Base-by-base conservation (phyloP, 805 yeast genomes). In the Starmerella lactis-condensi region DNA sequence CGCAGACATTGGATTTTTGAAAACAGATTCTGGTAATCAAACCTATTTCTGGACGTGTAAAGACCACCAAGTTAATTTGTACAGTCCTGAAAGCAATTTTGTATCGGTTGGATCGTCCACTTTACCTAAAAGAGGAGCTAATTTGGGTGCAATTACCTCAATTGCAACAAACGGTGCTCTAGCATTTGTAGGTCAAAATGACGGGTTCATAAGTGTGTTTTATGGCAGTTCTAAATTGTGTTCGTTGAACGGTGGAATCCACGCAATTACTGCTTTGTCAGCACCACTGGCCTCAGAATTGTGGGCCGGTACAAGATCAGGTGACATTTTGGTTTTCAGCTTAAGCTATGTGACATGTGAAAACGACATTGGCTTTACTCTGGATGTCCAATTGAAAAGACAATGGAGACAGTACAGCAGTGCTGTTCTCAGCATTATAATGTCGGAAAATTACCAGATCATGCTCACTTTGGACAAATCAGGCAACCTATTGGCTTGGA, bases 111-210 rank as follows among this genome's bases (percentile, higher is more conserved):
- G 30, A 5, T 39, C 43, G 4, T 38, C 35, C 16, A 36, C 33
- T 2, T 41, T 45, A 11, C 33, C 35, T 11, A 20, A 28, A 6
- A 13, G 38, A 12, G 42, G 42, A 4, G 38, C 35, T 4, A 31
- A 30, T 9, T 19, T 41, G 13, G 44, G 44, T 1, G 35, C 34
- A 3, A 17, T 35, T 10, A 36, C 37, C 5, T 39, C 41, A 4
- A n/a, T 31, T 36, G 48, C 39, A 39, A n/a, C 41, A 39, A 12
- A 14, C 27, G 27, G 38, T 22, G 56, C 50, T 15, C 23, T 34
- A 16, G 52, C 52, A 2, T 55, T 47, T 28, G 50, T 56, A 36
- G 62, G 62, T 10, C 61, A 56, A 22, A 57, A 57, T 11, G 57
- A 54, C 33, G 62, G 62, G 4, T 42, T 49, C 21, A 42, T 57